phyloP scores from a whole-genome alignment of 1,284 basidiomycete genomes.

The Boletus mariae region DNA sequence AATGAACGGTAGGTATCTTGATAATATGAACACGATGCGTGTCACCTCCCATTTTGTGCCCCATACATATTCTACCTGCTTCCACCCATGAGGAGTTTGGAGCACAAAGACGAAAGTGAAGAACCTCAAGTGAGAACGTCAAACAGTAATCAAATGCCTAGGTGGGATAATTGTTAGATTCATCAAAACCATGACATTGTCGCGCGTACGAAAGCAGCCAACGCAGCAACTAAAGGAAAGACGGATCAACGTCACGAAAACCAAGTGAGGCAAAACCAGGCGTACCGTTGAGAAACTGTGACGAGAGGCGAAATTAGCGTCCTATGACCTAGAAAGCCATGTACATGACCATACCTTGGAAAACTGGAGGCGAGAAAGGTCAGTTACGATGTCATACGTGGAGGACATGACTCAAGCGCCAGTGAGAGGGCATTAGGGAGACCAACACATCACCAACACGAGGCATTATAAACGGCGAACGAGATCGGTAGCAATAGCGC shows the following conservation, averaged over 20 bases:
- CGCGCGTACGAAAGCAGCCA: constrained; percentile 20
- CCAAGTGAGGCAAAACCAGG: neutral
- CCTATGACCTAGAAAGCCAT: neutral
- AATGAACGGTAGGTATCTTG: constrained; percentile 27
- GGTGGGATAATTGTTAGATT: neutral
- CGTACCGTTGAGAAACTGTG: constrained; percentile 24
- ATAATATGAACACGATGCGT: constrained; percentile 25
- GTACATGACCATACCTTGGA: constrained; percentile 15
- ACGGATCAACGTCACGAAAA: neutral
- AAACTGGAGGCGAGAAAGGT: constrained; percentile 18
- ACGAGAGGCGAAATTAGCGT: neutral
- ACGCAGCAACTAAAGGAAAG: constrained; percentile 17
- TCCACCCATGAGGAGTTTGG: neutral
- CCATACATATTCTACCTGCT: constrained; percentile 25
- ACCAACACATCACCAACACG: neutral
- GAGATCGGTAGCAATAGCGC: neutral
- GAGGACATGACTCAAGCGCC: constrained; percentile 8
- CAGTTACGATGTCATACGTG: neutral
- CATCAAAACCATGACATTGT: neutral
- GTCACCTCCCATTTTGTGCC: constrained; percentile 22
- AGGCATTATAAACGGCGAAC: neutral
- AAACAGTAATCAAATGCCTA: constrained; percentile 22
- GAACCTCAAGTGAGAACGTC: constrained; percentile 21
- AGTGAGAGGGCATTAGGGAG: neutral
- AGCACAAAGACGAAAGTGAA: neutral